Conservation (phyloP, 2,329 filamentous ascomycete species). For the Penicillium oxalicum region DNA sequence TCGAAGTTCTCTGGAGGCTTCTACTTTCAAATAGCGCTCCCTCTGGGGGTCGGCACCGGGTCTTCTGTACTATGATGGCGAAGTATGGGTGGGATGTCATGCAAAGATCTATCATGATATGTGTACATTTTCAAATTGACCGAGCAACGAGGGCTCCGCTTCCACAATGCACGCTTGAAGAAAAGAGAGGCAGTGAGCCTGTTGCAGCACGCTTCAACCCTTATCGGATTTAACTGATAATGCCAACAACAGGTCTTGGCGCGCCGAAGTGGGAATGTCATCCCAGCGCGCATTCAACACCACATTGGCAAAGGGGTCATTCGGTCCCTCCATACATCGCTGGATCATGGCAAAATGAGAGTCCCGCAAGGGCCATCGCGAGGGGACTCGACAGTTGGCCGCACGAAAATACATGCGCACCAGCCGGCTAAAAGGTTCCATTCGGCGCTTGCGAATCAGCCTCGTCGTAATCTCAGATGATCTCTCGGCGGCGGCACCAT, state of each 20-base stretch:
- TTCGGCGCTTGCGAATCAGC: slow-evolving; percentile 32
- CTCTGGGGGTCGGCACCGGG: no score
- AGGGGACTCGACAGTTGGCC: slow-evolving; percentile 27
- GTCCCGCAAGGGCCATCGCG: slow-evolving; percentile 30
- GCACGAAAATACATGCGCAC: slow-evolving; percentile 27
- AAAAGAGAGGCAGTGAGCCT: no score
- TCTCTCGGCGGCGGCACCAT: slow-evolving; percentile 21
- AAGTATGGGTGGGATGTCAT: no score
- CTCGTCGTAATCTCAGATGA: slow-evolving; percentile 28
- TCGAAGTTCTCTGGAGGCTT: no score
- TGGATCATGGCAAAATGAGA: slow-evolving; percentile 29
- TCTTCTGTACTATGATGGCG: no score
- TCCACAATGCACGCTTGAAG: no score
- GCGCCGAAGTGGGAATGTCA: slow-evolving; percentile 23
- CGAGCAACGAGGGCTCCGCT: no score
- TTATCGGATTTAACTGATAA: no score
- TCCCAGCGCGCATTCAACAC: slow-evolving; percentile 31
- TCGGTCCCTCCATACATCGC: slow-evolving; percentile 20
- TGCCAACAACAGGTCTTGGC: slow-evolving; percentile 20
- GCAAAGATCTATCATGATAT: no score
- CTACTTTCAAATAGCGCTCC: no score
- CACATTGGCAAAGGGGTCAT: slow-evolving; percentile 32
- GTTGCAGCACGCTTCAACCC: no score
- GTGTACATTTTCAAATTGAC: no score
- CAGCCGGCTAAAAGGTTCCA: slow-evolving; percentile 29